phyloP scores from a whole-genome alignment of 2,329 filamentous ascomycete species.

The Fusarium proliferatum region DNA sequence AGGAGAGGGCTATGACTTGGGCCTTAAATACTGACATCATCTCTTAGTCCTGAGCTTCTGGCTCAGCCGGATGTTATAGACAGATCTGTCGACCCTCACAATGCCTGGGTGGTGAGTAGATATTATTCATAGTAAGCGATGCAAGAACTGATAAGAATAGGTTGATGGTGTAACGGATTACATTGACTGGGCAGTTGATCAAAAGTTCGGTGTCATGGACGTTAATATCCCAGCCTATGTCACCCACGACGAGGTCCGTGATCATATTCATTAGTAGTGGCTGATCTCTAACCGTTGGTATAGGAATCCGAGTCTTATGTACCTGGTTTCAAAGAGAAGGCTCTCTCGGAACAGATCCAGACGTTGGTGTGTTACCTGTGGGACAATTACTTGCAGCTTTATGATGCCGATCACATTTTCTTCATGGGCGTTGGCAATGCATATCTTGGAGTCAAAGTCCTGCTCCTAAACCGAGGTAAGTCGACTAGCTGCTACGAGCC shows the following conservation, averaged over 20 bases:
- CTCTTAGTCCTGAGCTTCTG: conserved; percentile 71
- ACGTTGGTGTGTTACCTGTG: conserved; percentile 88
- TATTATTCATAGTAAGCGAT: neutral
- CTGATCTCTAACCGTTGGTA: conserved; percentile 24
- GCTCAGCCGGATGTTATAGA: conserved; percentile 76
- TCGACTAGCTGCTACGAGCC: neutral
- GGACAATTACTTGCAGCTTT: conserved; percentile 95
- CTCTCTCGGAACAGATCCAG: conserved; percentile 69
- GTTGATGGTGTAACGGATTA: conserved; percentile 84
- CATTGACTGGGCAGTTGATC: conserved; percentile 82
- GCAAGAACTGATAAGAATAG: conserved; percentile 57
- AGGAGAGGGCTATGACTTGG: neutral
- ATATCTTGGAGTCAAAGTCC: conserved; percentile 83
- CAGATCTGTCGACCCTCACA: conserved; percentile 81
- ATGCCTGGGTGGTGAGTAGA: conserved; percentile 82
- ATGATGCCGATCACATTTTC: conserved; percentile 78
- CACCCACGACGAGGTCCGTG: conserved; percentile 68
- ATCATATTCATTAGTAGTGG: conserved; percentile 15
- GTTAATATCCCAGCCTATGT: conserved; percentile 88
- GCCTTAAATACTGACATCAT: conserved; percentile 17
- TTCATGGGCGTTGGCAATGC: conserved; percentile 91
- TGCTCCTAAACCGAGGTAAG: conserved; percentile 80
- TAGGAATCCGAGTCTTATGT: conserved; percentile 62
- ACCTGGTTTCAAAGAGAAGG: conserved; percentile 57
- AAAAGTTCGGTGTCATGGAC: conserved; percentile 87